phyloP scores from a whole-genome alignment of 768 basidiomycete genomes.

The Amanita polypyramis region DNA sequence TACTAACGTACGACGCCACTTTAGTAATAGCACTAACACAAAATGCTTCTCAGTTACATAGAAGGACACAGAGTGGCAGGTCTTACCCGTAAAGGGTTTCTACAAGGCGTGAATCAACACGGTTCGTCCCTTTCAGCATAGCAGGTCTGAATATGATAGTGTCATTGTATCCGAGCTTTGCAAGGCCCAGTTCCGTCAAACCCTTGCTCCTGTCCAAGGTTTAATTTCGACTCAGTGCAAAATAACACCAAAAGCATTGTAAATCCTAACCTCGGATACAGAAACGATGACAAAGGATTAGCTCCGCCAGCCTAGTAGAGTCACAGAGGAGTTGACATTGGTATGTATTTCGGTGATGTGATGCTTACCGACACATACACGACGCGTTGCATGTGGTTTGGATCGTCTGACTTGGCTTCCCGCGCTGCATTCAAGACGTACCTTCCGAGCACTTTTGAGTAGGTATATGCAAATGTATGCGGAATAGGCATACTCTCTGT shows the following conservation, averaged over 20 bases:
- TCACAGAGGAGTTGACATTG: background rate
- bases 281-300: conserved; percentile 33
- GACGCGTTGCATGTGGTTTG: conserved; percentile 40
- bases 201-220: conserved; percentile 51
- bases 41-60: conserved; percentile 16
- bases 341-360: background rate
- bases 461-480: background rate
- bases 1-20: conserved; percentile 25
- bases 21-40: conserved; percentile 18
- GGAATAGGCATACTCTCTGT: conserved; percentile 47
- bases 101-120: conserved; percentile 25
- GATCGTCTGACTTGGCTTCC: conserved; percentile 43
- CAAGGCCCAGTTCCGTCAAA: conserved; percentile 59
- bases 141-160: conserved; percentile 63
- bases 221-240: background rate
- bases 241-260: background rate
- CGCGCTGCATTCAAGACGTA: conserved; percentile 69
- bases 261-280: conserved; percentile 35
- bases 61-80: background rate
- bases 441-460: conserved; percentile 15
- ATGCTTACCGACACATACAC: conserved; percentile 58
- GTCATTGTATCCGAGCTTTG: conserved; percentile 58
- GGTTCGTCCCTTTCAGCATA: conserved; percentile 35
- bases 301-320: conserved; percentile 34
- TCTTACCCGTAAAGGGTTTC: conserved; percentile 37